These are phyloP conservation scores for Calonectria henricotiae DNA, from an alignment of 2,329 filamentous ascomycete genomes.

Conservation along the genomic window DNA sequence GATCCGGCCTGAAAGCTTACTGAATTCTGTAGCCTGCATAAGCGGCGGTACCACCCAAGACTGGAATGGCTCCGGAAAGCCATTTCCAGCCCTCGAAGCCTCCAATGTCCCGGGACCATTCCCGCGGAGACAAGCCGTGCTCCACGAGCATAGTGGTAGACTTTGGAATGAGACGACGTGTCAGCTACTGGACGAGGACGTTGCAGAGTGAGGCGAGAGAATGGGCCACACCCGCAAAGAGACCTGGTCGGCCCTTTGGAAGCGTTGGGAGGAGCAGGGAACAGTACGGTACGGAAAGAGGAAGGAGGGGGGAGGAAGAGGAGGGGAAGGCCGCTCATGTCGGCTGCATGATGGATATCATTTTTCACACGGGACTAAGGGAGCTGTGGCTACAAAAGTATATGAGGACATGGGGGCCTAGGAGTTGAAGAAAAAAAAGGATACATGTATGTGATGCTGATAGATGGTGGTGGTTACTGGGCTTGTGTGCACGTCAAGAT, in stretches of 20 bases:
- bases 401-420: neutral
- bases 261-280: slow-evolving; percentile 36
- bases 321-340: slow-evolving; percentile 5
- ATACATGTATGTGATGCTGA: neutral
- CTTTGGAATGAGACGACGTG: slow-evolving; percentile 40
- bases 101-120: slow-evolving; percentile 38
- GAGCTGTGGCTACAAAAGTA: slow-evolving; percentile 27
- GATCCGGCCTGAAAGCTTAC: slow-evolving; percentile 45
- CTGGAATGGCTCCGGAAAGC: slow-evolving; percentile 36
- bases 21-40: slow-evolving; percentile 54
- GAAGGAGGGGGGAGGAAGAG: slow-evolving; percentile 7
- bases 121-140: slow-evolving; percentile 38
- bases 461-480: neutral
- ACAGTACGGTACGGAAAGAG: slow-evolving; percentile 12
- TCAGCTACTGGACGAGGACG: slow-evolving; percentile 42
- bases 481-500: neutral
- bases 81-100: slow-evolving; percentile 38
- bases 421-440: slow-evolving; percentile 1
- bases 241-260: slow-evolving; percentile 38
- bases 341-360: slow-evolving; percentile 47
- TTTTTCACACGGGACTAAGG: slow-evolving; percentile 41
- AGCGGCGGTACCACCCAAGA: slow-evolving; percentile 49
- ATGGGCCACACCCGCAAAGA: slow-evolving; percentile 32
- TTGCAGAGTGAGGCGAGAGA: slow-evolving; percentile 43
- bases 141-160: slow-evolving; percentile 32